phyloP scores from a whole-genome alignment of 148 eudicot species.

The Persicaria maculosa region DNA sequence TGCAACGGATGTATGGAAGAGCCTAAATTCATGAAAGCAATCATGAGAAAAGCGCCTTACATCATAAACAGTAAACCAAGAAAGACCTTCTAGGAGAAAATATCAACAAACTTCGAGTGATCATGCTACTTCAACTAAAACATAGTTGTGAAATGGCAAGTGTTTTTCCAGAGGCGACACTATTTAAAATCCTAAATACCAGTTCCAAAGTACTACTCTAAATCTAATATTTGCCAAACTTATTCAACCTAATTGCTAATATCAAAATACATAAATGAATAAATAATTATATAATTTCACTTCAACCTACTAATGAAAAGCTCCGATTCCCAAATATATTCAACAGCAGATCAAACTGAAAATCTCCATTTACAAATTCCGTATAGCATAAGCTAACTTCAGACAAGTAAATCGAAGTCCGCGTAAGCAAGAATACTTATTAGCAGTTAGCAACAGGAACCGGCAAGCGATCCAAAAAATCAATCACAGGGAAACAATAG shows the following conservation, averaged over 20 bases:
- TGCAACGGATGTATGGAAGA: slow-evolving; percentile 87
- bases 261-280: background rate
- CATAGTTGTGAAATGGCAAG: background rate
- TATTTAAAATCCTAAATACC: background rate
- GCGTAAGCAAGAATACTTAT: background rate
- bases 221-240: background rate
- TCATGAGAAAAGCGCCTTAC: background rate
- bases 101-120: background rate
- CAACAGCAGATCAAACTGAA: background rate
- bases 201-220: background rate
- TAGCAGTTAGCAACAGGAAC: too few relatives aligned
- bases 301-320: background rate
- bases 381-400: background rate
- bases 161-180: background rate
- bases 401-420: background rate
- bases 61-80: background rate
- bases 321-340: background rate
- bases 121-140: background rate
- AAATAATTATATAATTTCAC: background rate
- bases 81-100: background rate
- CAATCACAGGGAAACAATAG: too few relatives aligned
- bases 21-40: slow-evolving; percentile 39
- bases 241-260: background rate
- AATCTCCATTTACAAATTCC: background rate
- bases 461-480: too few relatives aligned